Percentiles rank a stretch among this genome's conserved stretches.
Evolutionary conservation across 225 moss, liverwort and hornwort species (phyloP).

Genomic region (Thuidium tamariscinum): DNA sequence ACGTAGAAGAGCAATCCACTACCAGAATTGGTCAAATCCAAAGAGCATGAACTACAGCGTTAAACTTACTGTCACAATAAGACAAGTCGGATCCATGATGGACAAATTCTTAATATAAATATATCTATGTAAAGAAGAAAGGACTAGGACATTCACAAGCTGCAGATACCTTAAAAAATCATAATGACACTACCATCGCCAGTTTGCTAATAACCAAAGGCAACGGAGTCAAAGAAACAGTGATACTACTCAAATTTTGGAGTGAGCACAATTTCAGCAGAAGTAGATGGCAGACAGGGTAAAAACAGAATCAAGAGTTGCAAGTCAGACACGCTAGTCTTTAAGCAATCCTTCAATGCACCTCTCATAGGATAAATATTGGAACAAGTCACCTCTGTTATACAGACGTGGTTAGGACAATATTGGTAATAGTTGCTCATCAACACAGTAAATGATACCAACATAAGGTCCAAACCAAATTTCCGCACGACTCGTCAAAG

Average conservation of each 20-base stretch:
- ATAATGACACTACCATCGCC: neutral
- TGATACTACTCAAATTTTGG: neutral
- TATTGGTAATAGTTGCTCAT: neutral
- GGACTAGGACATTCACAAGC: neutral
- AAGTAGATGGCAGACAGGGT: neutral
- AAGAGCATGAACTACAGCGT: neutral
- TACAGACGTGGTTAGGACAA: neutral
- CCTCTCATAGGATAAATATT: neutral
- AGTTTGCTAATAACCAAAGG: neutral
- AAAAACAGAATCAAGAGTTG: neutral
- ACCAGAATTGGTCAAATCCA: neutral
- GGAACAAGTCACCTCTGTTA: neutral
- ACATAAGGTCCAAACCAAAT: neutral
- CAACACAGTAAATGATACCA: neutral
- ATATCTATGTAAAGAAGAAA: neutral
- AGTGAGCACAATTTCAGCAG: neutral
- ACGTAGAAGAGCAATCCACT: neutral
- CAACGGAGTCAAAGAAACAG: neutral
- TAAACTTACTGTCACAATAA: neutral
- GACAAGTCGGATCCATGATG: neutral
- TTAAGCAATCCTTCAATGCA: neutral
- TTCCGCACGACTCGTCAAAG: neutral
- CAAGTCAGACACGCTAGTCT: neutral
- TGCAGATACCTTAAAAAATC: neutral
- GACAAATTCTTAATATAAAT: neutral